Percentiles rank a stretch among this genome's conserved stretches.
phyloP scores from a whole-genome alignment of 1,284 basidiomycete genomes.

The Boletus mariae region DNA sequence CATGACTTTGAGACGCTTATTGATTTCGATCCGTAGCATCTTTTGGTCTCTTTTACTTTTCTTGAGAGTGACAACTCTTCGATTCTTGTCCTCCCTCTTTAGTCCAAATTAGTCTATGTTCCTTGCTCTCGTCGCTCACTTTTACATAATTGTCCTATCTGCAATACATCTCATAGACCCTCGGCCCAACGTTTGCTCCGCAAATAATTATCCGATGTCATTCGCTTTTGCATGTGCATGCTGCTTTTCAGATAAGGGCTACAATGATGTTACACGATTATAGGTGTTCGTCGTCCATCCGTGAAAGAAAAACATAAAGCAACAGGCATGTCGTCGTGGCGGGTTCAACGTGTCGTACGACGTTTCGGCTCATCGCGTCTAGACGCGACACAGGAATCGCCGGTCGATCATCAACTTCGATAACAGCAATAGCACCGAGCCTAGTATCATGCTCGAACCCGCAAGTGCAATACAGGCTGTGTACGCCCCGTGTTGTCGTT shows the following conservation, averaged over 20 bases:
- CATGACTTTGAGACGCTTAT: constrained; percentile 18
- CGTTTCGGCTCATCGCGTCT: constrained; percentile 4
- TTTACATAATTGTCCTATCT: constrained; percentile 24
- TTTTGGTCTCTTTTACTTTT: constrained; percentile 3
- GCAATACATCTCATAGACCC: constrained; percentile 28
- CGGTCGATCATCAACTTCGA: constrained; percentile 45
- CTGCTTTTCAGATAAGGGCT: constrained; percentile 24
- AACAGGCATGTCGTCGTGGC: neutral
- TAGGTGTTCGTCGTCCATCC: constrained; percentile 14
- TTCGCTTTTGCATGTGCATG: constrained; percentile 5
- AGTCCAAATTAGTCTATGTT: constrained; percentile 21
- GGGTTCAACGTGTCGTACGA: neutral
- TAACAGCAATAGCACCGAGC: constrained; percentile 50
- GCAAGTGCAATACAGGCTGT: constrained; percentile 54
- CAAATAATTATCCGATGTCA: constrained; percentile 1
- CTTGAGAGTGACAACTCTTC: constrained; percentile 5
- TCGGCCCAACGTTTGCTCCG: neutral
- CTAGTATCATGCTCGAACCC: constrained; percentile 52
- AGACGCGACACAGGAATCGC: constrained; percentile 33
- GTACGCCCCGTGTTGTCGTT: constrained; percentile 44
- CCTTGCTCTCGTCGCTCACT: constrained; percentile 16
- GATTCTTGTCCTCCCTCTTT: constrained; percentile 2
- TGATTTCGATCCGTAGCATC: constrained; percentile 11
- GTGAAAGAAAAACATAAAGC: neutral
- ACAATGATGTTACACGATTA: constrained; percentile 29